Base-by-base conservation (phyloP, 148 eudicot genomes). In the Rheum nobile region DNA sequence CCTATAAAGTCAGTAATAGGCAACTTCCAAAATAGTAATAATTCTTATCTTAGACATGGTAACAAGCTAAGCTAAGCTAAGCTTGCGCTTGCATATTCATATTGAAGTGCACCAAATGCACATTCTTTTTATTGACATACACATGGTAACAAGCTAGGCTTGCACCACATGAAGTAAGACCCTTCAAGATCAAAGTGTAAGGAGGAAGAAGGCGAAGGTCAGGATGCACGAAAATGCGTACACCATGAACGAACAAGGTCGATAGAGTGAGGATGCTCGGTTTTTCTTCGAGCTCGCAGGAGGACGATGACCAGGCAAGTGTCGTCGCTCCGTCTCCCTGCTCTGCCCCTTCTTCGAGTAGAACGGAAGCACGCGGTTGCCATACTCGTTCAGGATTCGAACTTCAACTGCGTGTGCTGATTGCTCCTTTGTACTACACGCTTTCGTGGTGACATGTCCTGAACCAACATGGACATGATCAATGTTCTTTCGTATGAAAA, bases 321-420 rank as follows among this genome's bases (percentile, higher is more conserved):
- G 7, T 65, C 70, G 41, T 32, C 70, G 7, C 21, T 65, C 13
- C 6, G 37, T n/a, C 39, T 65, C 32, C 22, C 3, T 16, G 70
- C 32, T 16, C 0, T 6, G 8, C 6, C 14, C 39, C 70, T 65
- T 65, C 70, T 32, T 65, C 39, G 70, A 65, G 70, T 65, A 7
- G 70, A 65, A 65, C 0, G 70, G 70, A 65, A 65, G 70, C 38
- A 65, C 41, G 17, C 70, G 70, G 39, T 65, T 65, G 32, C 70
- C 70, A 1, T 32, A 65, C 39, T 65, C 70, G 70, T 65, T 65
- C 9, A 65, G 22, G 21, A 65, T 32, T 65, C 17, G 41, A 65
- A 65, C 22, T 24, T 65, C 70, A 14, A 34, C 21, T 9, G 21
- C n/a, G 17, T 65, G 70, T 65, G 8, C 10, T 4, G 39, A 65